phyloP scores from a whole-genome alignment of 495 filamentous ascomycete genomes.

The Aspergillus avenaceus region DNA sequence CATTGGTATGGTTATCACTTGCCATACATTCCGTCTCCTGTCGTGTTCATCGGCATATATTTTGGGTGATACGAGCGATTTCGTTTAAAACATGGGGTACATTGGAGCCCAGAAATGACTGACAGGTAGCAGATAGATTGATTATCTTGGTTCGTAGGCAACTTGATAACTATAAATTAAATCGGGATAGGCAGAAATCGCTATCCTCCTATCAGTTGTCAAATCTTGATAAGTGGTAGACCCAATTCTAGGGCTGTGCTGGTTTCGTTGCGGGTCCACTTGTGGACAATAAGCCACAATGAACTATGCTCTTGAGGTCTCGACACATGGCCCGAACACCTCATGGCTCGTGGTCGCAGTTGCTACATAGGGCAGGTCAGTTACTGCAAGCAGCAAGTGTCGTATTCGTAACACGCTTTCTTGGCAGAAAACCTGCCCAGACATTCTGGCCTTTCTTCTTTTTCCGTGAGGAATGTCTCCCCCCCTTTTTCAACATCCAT shows the following conservation, averaged over 20 bases:
- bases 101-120: no score
- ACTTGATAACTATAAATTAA: not conserved
- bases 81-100: not conserved
- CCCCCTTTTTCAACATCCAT: no score
- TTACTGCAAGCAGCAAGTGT: not conserved
- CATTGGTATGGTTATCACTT: not conserved
- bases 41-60: not conserved
- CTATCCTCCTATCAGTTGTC: no score
- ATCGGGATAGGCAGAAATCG: not conserved
- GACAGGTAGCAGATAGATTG: no score
- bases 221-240: not conserved
- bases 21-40: not conserved
- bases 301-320: not conserved
- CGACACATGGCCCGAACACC: not conserved
- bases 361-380: not conserved
- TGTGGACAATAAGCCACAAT: not conserved
- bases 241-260: not conserved
- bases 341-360: not conserved
- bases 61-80: not conserved
- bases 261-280: not conserved
- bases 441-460: no score
- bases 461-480: no score
- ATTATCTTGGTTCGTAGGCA: not conserved
- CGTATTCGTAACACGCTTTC: constrained; percentile 1
- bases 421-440: no score